phyloP scores from a whole-genome alignment of 2,329 filamentous ascomycete species.

The Arthrobotrys iridis region DNA sequence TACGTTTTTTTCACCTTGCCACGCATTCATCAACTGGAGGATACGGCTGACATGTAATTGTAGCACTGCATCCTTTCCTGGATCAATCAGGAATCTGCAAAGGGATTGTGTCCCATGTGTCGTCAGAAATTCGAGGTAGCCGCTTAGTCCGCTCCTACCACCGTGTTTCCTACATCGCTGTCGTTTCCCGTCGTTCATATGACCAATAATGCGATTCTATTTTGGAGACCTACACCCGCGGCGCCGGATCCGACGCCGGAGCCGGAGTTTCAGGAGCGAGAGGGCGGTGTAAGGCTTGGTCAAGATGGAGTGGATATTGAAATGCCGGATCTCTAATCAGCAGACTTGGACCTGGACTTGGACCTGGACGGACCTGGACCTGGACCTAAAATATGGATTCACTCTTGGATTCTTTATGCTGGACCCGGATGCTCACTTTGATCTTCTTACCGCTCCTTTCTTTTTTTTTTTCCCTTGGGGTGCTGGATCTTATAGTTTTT shows the following conservation, averaged over 20 bases:
- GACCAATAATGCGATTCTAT: conserved; percentile 11
- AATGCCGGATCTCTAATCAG: neutral
- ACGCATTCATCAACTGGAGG: neutral
- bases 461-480: neutral
- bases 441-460: neutral
- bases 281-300: neutral
- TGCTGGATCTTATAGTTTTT: neutral
- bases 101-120: conserved; percentile 97
- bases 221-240: conserved; percentile 20
- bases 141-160: conserved; percentile 51
- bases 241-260: conserved; percentile 3
- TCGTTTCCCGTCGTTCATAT: conserved; percentile 34
- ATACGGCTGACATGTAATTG: neutral
- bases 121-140: conserved; percentile 71
- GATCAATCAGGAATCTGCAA: conserved; percentile 93
- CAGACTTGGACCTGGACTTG: conserved; percentile 21
- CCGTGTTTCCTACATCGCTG: conserved; percentile 37
- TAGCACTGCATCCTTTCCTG: conserved; percentile 95
- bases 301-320: neutral
- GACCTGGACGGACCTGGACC: conserved; percentile 8
- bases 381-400: too few species aligned
- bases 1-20: conserved; percentile 61
- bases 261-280: conserved; percentile 1
- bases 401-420: neutral
- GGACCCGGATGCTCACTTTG: neutral